Conservation (phyloP, 768 basidiomycete genomes). For the Lactarius trivialis region DNA sequence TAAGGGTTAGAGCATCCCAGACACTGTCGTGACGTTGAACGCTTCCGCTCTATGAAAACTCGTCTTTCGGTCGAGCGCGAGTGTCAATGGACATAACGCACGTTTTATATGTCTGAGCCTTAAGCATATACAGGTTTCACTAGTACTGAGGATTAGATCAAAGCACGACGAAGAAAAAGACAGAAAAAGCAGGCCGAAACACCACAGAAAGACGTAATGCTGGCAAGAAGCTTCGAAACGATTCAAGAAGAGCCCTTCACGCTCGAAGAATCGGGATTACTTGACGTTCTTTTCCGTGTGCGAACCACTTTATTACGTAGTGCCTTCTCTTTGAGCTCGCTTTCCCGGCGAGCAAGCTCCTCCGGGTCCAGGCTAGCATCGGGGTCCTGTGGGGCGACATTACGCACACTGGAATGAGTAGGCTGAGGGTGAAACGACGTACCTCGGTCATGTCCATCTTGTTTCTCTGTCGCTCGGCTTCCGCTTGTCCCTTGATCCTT, state of each 20-base stretch:
- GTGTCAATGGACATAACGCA: conserved; percentile 1
- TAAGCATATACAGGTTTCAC: conserved; percentile 17
- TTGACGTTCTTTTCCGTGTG: conserved; percentile 44
- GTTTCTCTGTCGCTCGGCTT: conserved; percentile 44
- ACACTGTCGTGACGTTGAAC: background rate
- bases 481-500: conserved; percentile 72
- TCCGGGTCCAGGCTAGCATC: conserved; percentile 22
- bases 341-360: conserved; percentile 66
- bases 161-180: background rate
- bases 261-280: conserved; percentile 8
- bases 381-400: conserved; percentile 3
- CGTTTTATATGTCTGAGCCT: conserved; percentile 1
- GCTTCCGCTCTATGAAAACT: background rate
- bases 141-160: conserved; percentile 18
- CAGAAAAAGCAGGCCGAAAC: conserved; percentile 11
- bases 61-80: background rate
- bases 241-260: background rate
- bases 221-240: background rate
- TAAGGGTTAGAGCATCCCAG: background rate
- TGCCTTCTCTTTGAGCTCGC: conserved; percentile 74
- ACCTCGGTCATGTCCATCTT: conserved; percentile 41
- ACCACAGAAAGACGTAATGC: conserved; percentile 5
- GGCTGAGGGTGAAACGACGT: conserved; percentile 8
- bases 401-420: background rate
- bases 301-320: conserved; percentile 77